Evolutionary conservation across 495 filamentous ascomycete species (phyloP), one percentile per base, ranked within the genome.

Genomic region (Lasiosphaeris hirsuta): DNA sequence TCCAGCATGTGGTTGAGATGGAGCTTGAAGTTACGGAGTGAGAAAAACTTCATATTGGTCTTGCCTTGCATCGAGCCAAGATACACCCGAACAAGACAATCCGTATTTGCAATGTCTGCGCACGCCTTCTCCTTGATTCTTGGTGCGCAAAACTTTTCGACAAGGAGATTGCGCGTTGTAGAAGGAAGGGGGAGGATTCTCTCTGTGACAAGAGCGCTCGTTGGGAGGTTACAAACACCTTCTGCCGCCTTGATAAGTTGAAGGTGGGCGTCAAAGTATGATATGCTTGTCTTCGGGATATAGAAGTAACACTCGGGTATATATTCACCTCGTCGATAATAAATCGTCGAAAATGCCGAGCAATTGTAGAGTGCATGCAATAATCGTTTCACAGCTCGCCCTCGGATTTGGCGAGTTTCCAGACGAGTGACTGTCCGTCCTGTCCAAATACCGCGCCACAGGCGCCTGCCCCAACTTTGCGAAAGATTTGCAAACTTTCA

Each of bases 31-130:
- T 66, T 63, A 0, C 61, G 18, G 0, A 66, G 57, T 0, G 57
- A 60, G 45, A 66, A 66, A 18, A 58, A 51, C 17, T 10, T 46
- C 11, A n/a, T 14, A 10, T 30, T 13, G 4, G 48, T 23, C 33
- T 13, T 51, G n/a, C 67, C 60, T 1, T 23, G 9, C 7, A 23
- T 51, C 6, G 54, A 61, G 1, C 65, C 69, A 2, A 72, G 61
- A 33, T 72, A 70, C 0, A 62, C 10, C 30, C 65, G 48, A 1
- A 69, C 65, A 18, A 70, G 51, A 48, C 69, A 72, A 8, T 72
- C 63, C 4, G 14, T 47, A 36, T 72, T 72, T 10, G 53, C 62
- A 0, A 15, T 19, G 34, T 62, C 57, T 1, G 11, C 40, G 4
- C 53, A 35, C 1, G 58, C 65, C 9, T 35, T 19, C 9, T 57